phyloP scores from a whole-genome alignment of 148 eudicot genomes.

The Vaccinium corymbosum region DNA sequence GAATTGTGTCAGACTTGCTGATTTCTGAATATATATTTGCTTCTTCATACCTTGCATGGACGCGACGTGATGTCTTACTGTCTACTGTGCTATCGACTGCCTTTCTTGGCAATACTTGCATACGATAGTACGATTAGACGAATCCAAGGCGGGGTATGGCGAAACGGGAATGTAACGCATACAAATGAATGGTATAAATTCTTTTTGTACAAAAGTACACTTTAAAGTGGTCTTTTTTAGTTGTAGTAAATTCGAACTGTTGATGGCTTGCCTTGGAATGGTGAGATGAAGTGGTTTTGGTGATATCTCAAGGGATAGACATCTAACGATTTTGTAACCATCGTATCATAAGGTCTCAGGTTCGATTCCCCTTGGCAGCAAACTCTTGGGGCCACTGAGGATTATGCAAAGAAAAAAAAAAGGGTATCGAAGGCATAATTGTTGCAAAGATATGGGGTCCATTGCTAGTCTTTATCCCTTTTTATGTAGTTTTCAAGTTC shows the following conservation, averaged over 20 bases:
- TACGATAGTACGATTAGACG: background rate
- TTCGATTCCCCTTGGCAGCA: no score
- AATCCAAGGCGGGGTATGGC: background rate
- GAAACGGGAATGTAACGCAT: background rate
- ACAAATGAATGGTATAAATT: background rate
- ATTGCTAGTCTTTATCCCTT: no score
- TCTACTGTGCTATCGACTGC: background rate
- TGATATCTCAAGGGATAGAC: background rate
- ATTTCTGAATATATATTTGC: background rate
- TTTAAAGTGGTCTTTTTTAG: background rate
- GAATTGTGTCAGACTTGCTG: background rate
- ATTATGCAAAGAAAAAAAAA: no score
- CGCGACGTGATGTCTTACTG: background rate
- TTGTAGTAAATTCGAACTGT: background rate
- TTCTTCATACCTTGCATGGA: background rate
- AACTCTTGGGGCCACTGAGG: no score
- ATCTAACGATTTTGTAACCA: no score
- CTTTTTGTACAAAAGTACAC: background rate
- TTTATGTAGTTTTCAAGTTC: no score
- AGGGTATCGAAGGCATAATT: no score
- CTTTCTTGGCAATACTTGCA: no score
- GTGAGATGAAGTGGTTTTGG: background rate
- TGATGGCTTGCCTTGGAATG: background rate
- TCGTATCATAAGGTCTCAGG: no score
- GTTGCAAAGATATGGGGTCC: no score